A percentile compares a stretch with the other conserved stretches of the same genome.
Evolutionary conservation across 1,284 basidiomycete species (phyloP).

Genomic region (Gomphus bonarii): DNA sequence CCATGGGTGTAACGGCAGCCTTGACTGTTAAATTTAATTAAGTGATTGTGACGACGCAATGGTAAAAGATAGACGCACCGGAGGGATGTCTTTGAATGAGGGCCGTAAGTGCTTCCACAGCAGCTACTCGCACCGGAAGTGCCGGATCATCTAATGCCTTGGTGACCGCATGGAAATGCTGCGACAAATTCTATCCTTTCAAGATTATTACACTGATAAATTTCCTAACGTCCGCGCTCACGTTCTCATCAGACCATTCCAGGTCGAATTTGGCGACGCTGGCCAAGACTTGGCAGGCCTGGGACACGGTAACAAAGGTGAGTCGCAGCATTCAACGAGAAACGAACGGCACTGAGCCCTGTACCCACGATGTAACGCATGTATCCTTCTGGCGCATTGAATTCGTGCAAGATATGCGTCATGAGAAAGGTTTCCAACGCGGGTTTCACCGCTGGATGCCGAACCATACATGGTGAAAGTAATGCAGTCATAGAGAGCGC

Average conservation of each 20-base stretch:
- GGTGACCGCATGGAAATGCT: conserved; percentile 53
- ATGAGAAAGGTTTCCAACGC: conserved; percentile 71
- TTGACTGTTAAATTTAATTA: conserved; percentile 38
- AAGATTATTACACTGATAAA: neutral
- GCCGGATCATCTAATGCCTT: conserved; percentile 61
- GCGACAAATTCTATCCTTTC: conserved; percentile 41
- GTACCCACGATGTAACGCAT: conserved; percentile 62
- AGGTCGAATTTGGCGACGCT: conserved; percentile 60
- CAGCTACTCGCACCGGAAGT: conserved; percentile 79
- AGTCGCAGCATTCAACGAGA: neutral
- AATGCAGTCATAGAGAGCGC: conserved; percentile 74
- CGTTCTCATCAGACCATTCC: conserved; percentile 56
- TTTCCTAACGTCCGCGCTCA: conserved; percentile 20
- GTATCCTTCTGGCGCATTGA: conserved; percentile 53
- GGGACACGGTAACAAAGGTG: conserved; percentile 9
- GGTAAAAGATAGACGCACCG: conserved; percentile 30
- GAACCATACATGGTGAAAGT: conserved; percentile 68
- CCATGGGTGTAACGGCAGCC: conserved; percentile 63
- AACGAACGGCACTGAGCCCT: neutral
- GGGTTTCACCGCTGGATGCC: conserved; percentile 65
- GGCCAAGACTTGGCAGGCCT: conserved; percentile 75
- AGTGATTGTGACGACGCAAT: neutral
- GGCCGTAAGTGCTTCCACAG: conserved; percentile 72
- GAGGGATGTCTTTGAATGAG: conserved; percentile 61
- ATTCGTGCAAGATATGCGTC: conserved; percentile 64